Evolutionary conservation across 1,139 yeast species (phyloP), one percentile per base, ranked within the genome.

Genomic region (Taiozyma onychis): DNA sequence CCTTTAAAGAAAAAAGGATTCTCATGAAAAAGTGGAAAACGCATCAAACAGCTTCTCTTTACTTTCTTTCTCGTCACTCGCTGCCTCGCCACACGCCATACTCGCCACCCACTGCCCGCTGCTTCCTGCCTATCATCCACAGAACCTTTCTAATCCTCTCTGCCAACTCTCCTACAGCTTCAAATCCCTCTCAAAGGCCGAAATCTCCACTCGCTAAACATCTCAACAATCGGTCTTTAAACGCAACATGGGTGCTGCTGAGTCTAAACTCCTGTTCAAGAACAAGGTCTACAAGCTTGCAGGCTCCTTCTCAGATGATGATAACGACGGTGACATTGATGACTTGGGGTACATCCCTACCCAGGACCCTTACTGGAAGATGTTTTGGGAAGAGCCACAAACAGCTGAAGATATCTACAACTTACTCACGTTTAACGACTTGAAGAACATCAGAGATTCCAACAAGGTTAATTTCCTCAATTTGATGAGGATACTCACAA

Each of bases 271-370:
- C 37, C 71, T 74, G 51, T 78, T 80, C 64, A 83, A 80, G 64
- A 76, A 76, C 59, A 88, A 83, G 57, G 77, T 89, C 57, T 76
- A 78, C 62, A 74, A 76, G 57, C 73, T 89, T 39, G 83, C 85
- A 13, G 90, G 84, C 52, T 77, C 78, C 9, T 62, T 73, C 41
- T 35, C 39, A 8, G 22, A 16, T n/a, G 39, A 24, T 39, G 28
- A 35, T 14, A 52, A 48, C 14, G 52, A 45, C 39, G 43, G 35
- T 14, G 49, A 43, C 3, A 51, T 45, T 26, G 46, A 49, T 21
- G 46, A 46, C 11, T n/a, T 44, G 7, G 50, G 39, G 6, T 44
- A 76, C 26, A 74, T 84, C 21, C 69, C 79, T 1, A 61, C 64
- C 1, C 66, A 69, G 34, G 81, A 81, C 54, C 60, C 66, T 1